Evolutionary conservation across 805 yeast species (phyloP).

Genomic region (Soucietia sequanensis): DNA sequence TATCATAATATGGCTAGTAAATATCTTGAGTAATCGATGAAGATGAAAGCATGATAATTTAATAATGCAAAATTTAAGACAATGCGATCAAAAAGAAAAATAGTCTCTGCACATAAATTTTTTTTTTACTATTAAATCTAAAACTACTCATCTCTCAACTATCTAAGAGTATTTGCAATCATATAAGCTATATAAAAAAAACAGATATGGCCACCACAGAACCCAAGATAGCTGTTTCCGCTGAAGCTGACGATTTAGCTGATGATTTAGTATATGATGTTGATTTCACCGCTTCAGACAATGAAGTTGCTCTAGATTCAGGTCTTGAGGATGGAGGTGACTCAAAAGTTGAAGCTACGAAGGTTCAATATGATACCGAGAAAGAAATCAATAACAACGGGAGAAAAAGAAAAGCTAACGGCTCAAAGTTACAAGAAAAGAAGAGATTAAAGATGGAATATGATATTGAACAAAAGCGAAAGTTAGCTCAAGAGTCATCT

Average conservation of each 20-base stretch:
- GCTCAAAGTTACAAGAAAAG: slow-evolving; percentile 58
- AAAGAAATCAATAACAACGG: slow-evolving; percentile 10
- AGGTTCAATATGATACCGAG: slow-evolving; percentile 11
- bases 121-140: no score
- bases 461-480: slow-evolving; percentile 57
- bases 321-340: slow-evolving; percentile 9
- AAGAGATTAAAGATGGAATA: slow-evolving; percentile 67
- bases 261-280: slow-evolving; percentile 70
- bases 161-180: no score
- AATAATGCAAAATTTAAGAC: no score
- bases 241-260: slow-evolving; percentile 69
- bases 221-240: not conserved
- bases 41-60: no score
- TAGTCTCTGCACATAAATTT: no score
- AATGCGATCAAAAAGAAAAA: no score
- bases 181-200: no score
- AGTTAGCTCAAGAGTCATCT: slow-evolving; percentile 48
- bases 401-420: slow-evolving; percentile 22
- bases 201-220: not conserved
- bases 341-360: slow-evolving; percentile 3
- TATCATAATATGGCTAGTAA: no score
- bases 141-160: no score
- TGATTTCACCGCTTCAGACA: slow-evolving; percentile 35
- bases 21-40: no score
- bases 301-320: slow-evolving; percentile 20